These are phyloP conservation scores for Eucalyptus leucophloia DNA, from an alignment of 345 rosid genomes.

Conservation along the genomic window DNA sequence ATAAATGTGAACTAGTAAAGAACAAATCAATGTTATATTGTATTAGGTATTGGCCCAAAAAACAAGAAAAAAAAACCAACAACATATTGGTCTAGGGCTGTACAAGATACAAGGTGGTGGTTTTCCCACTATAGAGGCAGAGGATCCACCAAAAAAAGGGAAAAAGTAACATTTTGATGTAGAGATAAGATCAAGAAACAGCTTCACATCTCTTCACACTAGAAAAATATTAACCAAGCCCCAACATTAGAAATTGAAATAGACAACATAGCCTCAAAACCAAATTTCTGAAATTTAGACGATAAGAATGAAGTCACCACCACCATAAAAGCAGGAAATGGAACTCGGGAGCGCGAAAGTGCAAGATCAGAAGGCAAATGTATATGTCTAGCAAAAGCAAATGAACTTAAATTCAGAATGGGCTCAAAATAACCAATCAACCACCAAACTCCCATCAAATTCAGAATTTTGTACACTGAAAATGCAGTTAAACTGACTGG, in stretches of 20 bases:
- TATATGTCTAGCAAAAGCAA: too few species aligned
- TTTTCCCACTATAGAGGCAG: too few species aligned
- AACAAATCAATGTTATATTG: neutral
- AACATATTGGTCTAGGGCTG: fast-evolving
- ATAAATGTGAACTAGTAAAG: too few species aligned
- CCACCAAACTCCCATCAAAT: too few species aligned
- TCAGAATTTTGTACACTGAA: neutral
- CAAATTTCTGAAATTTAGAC: neutral
- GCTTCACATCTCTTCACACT: neutral
- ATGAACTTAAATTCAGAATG: too few species aligned
- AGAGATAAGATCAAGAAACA: neutral
- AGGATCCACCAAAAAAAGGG: neutral
- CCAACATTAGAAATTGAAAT: neutral
- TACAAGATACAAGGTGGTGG: too few species aligned
- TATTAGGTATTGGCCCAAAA: neutral
- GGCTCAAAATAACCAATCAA: too few species aligned
- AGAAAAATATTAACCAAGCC: neutral
- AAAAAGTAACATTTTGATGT: too few species aligned
- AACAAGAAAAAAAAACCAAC: too few species aligned
- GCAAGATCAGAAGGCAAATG: neutral
- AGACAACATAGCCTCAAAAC: neutral
- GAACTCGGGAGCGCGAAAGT: neutral
- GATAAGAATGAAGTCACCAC: neutral
- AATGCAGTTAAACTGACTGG: neutral
- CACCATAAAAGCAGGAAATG: neutral